Conservation (phyloP, 495 filamentous ascomycete genomes). For the Lasiosphaeria hispida region DNA sequence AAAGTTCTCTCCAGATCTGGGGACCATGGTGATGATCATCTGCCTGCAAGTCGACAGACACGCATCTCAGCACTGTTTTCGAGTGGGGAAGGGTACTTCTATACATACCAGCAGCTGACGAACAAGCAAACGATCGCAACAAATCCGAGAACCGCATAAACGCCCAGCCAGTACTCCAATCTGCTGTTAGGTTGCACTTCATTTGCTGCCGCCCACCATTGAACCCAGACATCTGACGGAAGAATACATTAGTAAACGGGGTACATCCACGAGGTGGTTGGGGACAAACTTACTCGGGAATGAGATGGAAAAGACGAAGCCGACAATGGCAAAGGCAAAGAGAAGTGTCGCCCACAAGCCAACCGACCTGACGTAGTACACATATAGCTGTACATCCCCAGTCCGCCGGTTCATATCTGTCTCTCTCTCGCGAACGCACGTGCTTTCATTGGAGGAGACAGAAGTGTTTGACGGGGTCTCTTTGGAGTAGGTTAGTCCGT, state of each 20-base stretch:
- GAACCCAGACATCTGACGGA: constrained; percentile 27
- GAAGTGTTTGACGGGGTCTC: background rate
- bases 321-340: constrained; percentile 37
- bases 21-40: constrained; percentile 33
- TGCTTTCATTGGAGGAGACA: background rate
- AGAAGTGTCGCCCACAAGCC: constrained; percentile 46
- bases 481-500: background rate
- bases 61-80: background rate
- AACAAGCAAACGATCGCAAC: constrained; percentile 23
- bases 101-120: constrained; percentile 27
- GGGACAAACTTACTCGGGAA: constrained; percentile 28
- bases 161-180: constrained; percentile 29
- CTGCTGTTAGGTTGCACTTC: constrained; percentile 23
- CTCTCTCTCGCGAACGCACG: background rate
- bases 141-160: constrained; percentile 27
- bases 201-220: constrained; percentile 34
- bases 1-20: constrained; percentile 26
- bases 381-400: constrained; percentile 55
- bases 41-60: constrained; percentile 16
- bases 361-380: constrained; percentile 52
- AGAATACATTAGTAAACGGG: background rate
- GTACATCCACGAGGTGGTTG: background rate
- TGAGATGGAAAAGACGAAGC: constrained; percentile 27
- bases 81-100: background rate
- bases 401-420: constrained; percentile 33